These are phyloP conservation scores for Posidonia oceanica DNA, from an alignment of 116 monocot species.

Conservation along the genomic window DNA sequence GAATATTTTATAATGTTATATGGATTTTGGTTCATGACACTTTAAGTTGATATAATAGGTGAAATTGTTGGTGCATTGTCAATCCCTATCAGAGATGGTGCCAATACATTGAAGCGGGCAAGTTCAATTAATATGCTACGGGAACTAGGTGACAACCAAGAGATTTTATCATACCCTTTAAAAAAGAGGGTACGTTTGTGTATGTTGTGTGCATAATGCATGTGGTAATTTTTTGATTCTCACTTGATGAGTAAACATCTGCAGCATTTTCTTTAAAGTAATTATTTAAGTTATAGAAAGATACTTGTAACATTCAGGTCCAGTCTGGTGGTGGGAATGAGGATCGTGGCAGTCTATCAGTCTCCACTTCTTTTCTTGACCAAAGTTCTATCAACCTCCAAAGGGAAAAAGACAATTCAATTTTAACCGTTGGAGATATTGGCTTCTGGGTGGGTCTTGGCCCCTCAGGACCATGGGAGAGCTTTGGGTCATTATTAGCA, in stretches of 20 bases:
- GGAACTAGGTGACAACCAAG: slow-evolving; percentile 32
- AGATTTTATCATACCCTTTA: slow-evolving; percentile 40
- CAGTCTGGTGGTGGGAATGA: slow-evolving; percentile 20
- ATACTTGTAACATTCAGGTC: slow-evolving; percentile 17
- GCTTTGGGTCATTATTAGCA: slow-evolving; percentile 64
- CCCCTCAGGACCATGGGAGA: slow-evolving; percentile 77
- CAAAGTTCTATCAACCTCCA: slow-evolving; percentile 31
- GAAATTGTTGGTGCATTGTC: slow-evolving; percentile 81
- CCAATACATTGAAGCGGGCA: slow-evolving; percentile 55
- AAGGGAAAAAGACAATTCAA: slow-evolving; percentile 15
- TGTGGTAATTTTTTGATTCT: not conserved
- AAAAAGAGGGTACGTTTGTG: slow-evolving; percentile 42
- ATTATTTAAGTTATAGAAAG: not conserved
- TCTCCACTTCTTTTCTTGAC: slow-evolving; percentile 67
- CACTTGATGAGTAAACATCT: not conserved
- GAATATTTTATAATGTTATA: not conserved
- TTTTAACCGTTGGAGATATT: slow-evolving; percentile 28
- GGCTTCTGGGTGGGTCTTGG: slow-evolving; percentile 74
- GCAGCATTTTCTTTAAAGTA: not conserved
- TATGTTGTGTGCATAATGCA: not conserved
- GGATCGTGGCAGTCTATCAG: slow-evolving; percentile 39
- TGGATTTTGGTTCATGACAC: not conserved
- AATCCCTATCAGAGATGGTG: slow-evolving; percentile 50
- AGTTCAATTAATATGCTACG: slow-evolving; percentile 63
- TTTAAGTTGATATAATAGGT: slow-evolving; percentile 30